Conservation (phyloP, 345 rosid species). For the Erucastrum elatum region DNA sequence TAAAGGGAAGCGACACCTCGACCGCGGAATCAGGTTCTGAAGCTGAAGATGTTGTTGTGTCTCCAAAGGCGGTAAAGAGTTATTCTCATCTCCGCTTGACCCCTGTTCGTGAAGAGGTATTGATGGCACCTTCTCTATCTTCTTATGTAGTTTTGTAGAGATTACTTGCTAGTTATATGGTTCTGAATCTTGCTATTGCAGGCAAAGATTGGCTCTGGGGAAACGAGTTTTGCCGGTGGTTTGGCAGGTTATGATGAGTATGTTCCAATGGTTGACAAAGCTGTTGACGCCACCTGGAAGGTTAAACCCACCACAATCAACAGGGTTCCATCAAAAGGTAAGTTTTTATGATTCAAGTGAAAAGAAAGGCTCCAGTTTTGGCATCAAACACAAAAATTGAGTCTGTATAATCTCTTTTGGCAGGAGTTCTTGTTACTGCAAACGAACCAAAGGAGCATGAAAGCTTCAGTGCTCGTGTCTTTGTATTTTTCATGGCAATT, state of each 20-base stretch:
- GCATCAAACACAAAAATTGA: slow-evolving; percentile 24
- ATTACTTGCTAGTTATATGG: not conserved
- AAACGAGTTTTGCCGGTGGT: slow-evolving; percentile 55
- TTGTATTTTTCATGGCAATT: slow-evolving; percentile 55
- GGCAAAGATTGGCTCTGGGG: slow-evolving; percentile 68
- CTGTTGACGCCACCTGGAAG: slow-evolving; percentile 89
- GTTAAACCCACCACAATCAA: slow-evolving; percentile 51
- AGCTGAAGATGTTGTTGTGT: slow-evolving; percentile 81
- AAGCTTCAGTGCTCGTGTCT: slow-evolving; percentile 52
- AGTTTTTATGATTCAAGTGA: not conserved
- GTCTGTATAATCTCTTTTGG: too few species aligned
- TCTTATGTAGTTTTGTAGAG: not conserved
- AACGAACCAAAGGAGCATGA: slow-evolving; percentile 55
- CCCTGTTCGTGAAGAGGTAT: slow-evolving; percentile 97
- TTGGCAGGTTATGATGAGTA: slow-evolving; percentile 97
- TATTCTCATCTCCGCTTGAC: slow-evolving; percentile 86
- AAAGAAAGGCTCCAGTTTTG: too few species aligned
- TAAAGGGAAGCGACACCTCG: slow-evolving; percentile 95
- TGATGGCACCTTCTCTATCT: slow-evolving; percentile 1
- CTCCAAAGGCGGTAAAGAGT: slow-evolving; percentile 86
- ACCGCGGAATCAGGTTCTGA: slow-evolving; percentile 99
- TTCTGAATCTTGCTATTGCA: slow-evolving; percentile 34
- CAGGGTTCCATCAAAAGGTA: slow-evolving; percentile 66
- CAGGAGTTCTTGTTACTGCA: slow-evolving; percentile 48
- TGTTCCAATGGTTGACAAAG: slow-evolving; percentile 97